Percentiles rank a stretch among this genome's conserved stretches.
Evolutionary conservation across 2,329 filamentous ascomycete genomes (phyloP).

Genomic region (Ilyonectria mors-panacis): DNA sequence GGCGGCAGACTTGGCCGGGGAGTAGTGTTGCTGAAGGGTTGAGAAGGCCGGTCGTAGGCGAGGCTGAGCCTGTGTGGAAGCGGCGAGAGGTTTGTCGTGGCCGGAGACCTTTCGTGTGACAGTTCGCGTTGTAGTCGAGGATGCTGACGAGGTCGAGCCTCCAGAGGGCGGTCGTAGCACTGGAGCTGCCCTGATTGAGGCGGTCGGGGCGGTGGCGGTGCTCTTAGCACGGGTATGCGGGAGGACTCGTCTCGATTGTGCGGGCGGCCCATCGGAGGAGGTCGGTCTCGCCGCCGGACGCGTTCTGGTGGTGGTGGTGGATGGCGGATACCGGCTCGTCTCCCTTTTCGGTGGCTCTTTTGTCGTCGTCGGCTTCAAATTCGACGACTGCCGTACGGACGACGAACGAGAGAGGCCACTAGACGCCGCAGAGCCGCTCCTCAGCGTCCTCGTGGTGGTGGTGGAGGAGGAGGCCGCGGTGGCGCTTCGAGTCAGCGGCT

Average conservation of each 20-base stretch:
- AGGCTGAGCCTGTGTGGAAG: conserved; percentile 46
- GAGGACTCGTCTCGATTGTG: conserved; percentile 39
- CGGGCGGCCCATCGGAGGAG: conserved; percentile 47
- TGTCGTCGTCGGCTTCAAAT: conserved; percentile 24
- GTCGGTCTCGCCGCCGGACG: conserved; percentile 48
- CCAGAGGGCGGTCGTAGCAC: conserved; percentile 51
- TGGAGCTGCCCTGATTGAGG: conserved; percentile 44
- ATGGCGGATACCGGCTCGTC: conserved; percentile 52
- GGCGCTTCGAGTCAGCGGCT: conserved; percentile 56
- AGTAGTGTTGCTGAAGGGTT: conserved; percentile 77
- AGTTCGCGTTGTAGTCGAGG: conserved; percentile 37
- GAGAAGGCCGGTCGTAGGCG: conserved; percentile 70
- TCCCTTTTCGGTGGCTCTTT: conserved; percentile 41
- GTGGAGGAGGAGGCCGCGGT: conserved; percentile 43
- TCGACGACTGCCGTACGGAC: conserved; percentile 43
- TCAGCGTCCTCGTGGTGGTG: conserved; percentile 38
- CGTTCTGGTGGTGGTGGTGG: conserved; percentile 51
- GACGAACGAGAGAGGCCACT: conserved; percentile 36
- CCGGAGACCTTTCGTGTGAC: conserved; percentile 20
- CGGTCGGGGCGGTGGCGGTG: conserved; percentile 45
- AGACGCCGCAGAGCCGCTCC: conserved; percentile 37
- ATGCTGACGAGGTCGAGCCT: conserved; percentile 39
- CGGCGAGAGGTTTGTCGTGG: conserved; percentile 41
- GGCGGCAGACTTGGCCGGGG: conserved; percentile 71
- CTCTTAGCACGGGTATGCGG: conserved; percentile 53